phyloP scores from a whole-genome alignment of 2,329 filamentous ascomycete genomes.

The Scedosporium apiospermum region DNA sequence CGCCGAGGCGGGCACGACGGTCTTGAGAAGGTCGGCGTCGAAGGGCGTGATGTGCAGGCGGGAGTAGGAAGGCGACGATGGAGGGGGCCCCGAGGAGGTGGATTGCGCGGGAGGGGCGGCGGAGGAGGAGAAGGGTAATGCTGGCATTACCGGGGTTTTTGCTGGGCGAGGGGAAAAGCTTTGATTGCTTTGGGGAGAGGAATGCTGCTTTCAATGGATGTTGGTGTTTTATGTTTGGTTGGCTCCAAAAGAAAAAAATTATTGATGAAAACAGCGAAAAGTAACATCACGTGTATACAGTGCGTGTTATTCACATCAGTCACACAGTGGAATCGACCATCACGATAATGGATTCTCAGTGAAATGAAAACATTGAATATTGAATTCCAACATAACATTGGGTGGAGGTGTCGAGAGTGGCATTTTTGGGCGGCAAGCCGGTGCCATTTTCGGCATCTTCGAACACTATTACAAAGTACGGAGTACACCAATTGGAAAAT shows the following conservation, averaged over 20 bases:
- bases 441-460: too few species aligned
- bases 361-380: too few species aligned
- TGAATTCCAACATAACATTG: too few species aligned
- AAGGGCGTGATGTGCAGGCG: slow-evolving; percentile 81
- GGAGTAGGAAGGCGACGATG: background rate
- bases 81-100: background rate
- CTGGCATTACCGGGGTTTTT: background rate
- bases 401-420: too few species aligned
- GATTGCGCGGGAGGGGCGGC: background rate
- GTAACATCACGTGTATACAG: background rate
- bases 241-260: background rate
- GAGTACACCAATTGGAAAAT: too few species aligned
- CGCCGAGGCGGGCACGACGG: slow-evolving; percentile 61
- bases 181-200: too few species aligned
- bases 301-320: background rate
- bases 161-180: background rate
- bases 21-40: slow-evolving; percentile 60
- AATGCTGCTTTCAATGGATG: too few species aligned
- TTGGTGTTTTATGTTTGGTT: too few species aligned
- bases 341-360: too few species aligned
- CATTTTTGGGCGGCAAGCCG: too few species aligned
- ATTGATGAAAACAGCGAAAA: background rate
- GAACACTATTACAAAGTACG: too few species aligned
- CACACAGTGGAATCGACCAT: background rate
- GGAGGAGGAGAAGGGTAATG: background rate